phyloP scores from a whole-genome alignment of 2,329 filamentous ascomycete genomes.

The Penicillium occitanis region DNA sequence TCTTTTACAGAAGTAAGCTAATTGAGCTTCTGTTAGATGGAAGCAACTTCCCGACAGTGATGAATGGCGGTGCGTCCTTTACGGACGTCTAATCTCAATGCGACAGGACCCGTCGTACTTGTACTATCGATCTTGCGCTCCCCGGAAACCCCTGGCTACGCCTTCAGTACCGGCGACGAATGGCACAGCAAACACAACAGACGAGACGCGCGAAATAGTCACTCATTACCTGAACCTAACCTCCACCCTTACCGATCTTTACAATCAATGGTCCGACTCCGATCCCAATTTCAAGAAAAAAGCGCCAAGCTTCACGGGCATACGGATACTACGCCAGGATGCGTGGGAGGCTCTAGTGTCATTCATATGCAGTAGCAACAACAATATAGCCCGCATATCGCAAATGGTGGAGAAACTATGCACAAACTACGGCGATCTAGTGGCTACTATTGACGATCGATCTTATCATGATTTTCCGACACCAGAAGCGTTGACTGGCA shows the following conservation, averaged over 20 bases:
- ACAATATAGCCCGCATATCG: constrained; percentile 92
- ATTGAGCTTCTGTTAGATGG: constrained; percentile 61
- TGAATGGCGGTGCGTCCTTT: constrained; percentile 87
- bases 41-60: constrained; percentile 68
- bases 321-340: constrained; percentile 90
- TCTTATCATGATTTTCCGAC: constrained; percentile 84
- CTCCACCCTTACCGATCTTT: constrained; percentile 72
- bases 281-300: constrained; percentile 88
- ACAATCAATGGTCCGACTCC: constrained; percentile 79
- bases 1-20: neutral
- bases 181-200: constrained; percentile 34
- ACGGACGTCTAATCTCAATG: constrained; percentile 79
- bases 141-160: constrained; percentile 30
- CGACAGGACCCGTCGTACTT: constrained; percentile 77
- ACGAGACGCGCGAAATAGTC: constrained; percentile 73
- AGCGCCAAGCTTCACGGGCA: constrained; percentile 82
- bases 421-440: constrained; percentile 73
- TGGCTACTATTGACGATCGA: constrained; percentile 68
- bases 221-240: constrained; percentile 83
- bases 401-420: constrained; percentile 97
- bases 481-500: constrained; percentile 69
- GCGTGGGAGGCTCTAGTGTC: constrained; percentile 91
- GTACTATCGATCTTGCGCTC: constrained; percentile 72
- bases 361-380: constrained; percentile 99
- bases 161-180: constrained; percentile 30